Base-by-base conservation (phyloP, 208 protist species). In the Wallacemonas collosoma region DNA sequence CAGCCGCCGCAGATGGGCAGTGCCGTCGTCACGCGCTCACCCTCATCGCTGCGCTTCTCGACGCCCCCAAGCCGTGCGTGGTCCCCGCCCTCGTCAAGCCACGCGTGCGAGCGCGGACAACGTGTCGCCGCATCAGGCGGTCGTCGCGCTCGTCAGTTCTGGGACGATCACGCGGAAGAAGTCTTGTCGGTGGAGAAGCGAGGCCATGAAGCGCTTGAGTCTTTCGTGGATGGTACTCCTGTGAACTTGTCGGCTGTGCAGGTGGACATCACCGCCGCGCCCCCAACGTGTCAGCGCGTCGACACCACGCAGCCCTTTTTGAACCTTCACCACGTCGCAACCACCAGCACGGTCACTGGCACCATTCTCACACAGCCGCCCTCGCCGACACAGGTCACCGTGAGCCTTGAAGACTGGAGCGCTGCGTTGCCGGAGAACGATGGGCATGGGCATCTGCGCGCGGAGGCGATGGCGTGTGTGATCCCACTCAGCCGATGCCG, bases 11-110 rank as follows among this genome's bases (percentile, higher is more conserved):
- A 26, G 26, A 26, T 26, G 26, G 0, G 26, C 26, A 58, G 53
- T 55, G 41, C 43, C 43, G 11, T 53, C 41, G 64, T 50, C 64
- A 55, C 51, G 26, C 45, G 51, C 48, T 56, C 48, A 2, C 66
- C 48, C n/a, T 71, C 66, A 1, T 47, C 45, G 66, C 66, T 71
- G 41, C 66, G 66, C 47, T 55, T 48, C 66, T 58, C 66, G 47
- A 38, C 17, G 48, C 35, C 66, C 35, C 35, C 38, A 3, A 15
- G 40, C 17, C 47, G 43, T 50, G 66, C 47, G 66, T 55, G 48
- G 66, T 48, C 45, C 11, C 66, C 51, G 66, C 47, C 66, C 8
- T 71, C 66, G 66, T 64, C 12, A 38, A 5, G 12, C n/a, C 3
- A 57, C 57, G 40, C 0, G 0, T 6, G 45, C 12, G 45, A 14